A percentile compares a stretch with the other conserved stretches of the same genome.
Evolutionary conservation across 1,139 yeast genomes (phyloP).

Genomic region (Geotrichum europaeum): DNA sequence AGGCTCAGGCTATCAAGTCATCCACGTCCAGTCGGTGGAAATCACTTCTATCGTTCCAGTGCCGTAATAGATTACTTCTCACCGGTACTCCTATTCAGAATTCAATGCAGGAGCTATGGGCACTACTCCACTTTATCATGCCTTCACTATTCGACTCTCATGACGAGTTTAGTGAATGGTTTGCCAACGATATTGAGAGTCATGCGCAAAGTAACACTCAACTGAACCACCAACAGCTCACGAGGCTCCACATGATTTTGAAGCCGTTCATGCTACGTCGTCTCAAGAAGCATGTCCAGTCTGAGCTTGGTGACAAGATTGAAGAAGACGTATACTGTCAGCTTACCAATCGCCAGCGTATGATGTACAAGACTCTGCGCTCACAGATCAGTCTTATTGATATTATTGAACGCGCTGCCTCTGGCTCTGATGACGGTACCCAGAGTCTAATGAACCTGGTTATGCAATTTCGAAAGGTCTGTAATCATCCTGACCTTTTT

Average conservation of each 20-base stretch:
- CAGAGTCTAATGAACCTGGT: slow-evolving; percentile 88
- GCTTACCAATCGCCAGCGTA: slow-evolving; percentile 82
- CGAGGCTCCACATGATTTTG: slow-evolving; percentile 86
- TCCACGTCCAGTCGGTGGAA: slow-evolving; percentile 95
- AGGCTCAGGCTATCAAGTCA: slow-evolving; percentile 97
- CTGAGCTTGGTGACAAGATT: slow-evolving; percentile 93
- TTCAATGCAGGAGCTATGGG: slow-evolving; percentile 99
- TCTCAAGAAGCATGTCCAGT: slow-evolving; percentile 94
- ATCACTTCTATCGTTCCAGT: slow-evolving; percentile 77
- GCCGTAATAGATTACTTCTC: slow-evolving; percentile 83
- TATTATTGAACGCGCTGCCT: slow-evolving; percentile 67
- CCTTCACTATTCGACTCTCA: slow-evolving; percentile 96
- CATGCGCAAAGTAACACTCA: slow-evolving; percentile 94
- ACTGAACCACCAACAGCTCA: slow-evolving; percentile 85
- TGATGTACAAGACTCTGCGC: slow-evolving; percentile 76
- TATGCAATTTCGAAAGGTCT: slow-evolving; percentile 97
- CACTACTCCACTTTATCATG: slow-evolving; percentile 93
- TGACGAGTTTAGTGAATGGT: slow-evolving; percentile 98
- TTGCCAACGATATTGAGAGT: slow-evolving; percentile 93
- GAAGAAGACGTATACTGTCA: slow-evolving; percentile 93
- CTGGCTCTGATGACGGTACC: slow-evolving; percentile 58
- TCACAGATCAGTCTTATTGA: slow-evolving; percentile 88
- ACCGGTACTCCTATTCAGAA: slow-evolving; percentile 99
- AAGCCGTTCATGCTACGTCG: slow-evolving; percentile 98
- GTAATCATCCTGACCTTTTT: slow-evolving; percentile 96